Percentiles rank a stretch among this genome's conserved stretches.
phyloP scores from a whole-genome alignment of 495 filamentous ascomycete genomes.

The Trichoderma parareesei region DNA sequence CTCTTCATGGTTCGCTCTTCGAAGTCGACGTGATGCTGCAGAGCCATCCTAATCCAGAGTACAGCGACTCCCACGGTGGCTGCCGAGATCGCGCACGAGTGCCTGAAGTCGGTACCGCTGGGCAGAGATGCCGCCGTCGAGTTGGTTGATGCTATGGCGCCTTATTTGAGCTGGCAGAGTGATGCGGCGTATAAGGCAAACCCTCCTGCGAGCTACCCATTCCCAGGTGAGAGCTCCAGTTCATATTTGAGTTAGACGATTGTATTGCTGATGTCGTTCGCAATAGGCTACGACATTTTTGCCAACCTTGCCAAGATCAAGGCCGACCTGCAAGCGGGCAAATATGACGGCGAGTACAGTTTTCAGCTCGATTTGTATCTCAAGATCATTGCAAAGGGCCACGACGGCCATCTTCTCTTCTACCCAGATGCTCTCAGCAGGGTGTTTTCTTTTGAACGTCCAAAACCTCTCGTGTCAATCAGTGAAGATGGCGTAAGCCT shows the following conservation, averaged over 20 bases:
- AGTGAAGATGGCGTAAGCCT: slow-evolving; percentile 28
- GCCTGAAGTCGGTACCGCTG: slow-evolving; percentile 39
- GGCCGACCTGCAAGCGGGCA: slow-evolving; percentile 26
- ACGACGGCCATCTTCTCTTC: slow-evolving; percentile 39
- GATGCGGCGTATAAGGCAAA: slow-evolving; percentile 31
- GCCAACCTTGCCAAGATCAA: slow-evolving; percentile 29
- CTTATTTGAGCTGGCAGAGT: slow-evolving; percentile 40
- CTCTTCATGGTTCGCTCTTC: neutral
- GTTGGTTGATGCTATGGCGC: slow-evolving; percentile 32
- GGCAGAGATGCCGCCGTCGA: slow-evolving; percentile 30
- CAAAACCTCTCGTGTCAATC: slow-evolving; percentile 29
- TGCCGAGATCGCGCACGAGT: slow-evolving; percentile 34
- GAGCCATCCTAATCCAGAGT: no score
- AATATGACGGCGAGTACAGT: slow-evolving; percentile 35
- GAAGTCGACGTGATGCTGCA: neutral
- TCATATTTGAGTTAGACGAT: no score
- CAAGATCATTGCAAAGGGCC: slow-evolving; percentile 29
- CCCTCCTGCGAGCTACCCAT: slow-evolving; percentile 35
- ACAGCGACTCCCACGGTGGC: slow-evolving; percentile 26
- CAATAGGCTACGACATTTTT: slow-evolving; percentile 28
- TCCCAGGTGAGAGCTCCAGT: slow-evolving; percentile 21
- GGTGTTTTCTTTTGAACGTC: slow-evolving; percentile 28
- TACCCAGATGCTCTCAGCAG: slow-evolving; percentile 34
- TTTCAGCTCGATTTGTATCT: slow-evolving; percentile 31
- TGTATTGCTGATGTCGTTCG: no score